These are phyloP conservation scores for Dryadomyces sulphureus DNA, from an alignment of 2,329 filamentous ascomycete species.

Conservation along the genomic window DNA sequence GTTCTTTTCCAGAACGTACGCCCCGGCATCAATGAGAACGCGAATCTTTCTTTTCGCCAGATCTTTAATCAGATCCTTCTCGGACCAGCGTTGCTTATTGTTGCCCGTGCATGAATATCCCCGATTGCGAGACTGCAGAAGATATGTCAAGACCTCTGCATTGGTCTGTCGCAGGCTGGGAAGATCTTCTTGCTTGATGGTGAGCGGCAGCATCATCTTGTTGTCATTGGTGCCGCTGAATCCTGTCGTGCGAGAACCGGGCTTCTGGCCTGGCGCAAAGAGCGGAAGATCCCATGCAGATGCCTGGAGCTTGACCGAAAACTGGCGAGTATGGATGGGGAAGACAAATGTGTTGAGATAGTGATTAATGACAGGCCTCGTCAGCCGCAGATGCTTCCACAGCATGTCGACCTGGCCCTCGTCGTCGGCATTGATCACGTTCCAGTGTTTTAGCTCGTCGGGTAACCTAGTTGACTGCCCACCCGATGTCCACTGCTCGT, in stretches of 20 bases:
- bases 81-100: conserved; percentile 24
- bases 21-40: conserved; percentile 49
- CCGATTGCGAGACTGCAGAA: conserved; percentile 37
- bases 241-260: conserved; percentile 38
- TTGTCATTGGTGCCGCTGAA: conserved; percentile 63
- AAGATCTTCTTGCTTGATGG: conserved; percentile 46
- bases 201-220: conserved; percentile 41
- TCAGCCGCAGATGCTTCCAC: conserved; percentile 36
- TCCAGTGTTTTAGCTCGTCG: too few species aligned
- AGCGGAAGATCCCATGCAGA: conserved; percentile 63
- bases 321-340: conserved; percentile 45
- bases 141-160: conserved; percentile 44
- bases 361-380: conserved; percentile 45
- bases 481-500: conserved; percentile 40
- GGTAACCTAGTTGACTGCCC: conserved; percentile 22
- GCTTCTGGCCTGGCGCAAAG: too few species aligned
- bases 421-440: conserved; percentile 49
- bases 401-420: conserved; percentile 23
- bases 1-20: conserved; percentile 46
- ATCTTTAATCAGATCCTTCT: conserved; percentile 26
- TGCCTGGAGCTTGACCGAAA: conserved; percentile 44
- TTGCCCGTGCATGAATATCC: conserved; percentile 24
- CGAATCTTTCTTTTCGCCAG: conserved; percentile 25
- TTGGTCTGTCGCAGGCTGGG: conserved; percentile 41
- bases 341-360: conserved; percentile 46